Percentiles rank a stretch among this genome's conserved stretches.
Evolutionary conservation across 352 stramenopile genomes (phyloP).

Genomic region (Globisporangium yorkense): DNA sequence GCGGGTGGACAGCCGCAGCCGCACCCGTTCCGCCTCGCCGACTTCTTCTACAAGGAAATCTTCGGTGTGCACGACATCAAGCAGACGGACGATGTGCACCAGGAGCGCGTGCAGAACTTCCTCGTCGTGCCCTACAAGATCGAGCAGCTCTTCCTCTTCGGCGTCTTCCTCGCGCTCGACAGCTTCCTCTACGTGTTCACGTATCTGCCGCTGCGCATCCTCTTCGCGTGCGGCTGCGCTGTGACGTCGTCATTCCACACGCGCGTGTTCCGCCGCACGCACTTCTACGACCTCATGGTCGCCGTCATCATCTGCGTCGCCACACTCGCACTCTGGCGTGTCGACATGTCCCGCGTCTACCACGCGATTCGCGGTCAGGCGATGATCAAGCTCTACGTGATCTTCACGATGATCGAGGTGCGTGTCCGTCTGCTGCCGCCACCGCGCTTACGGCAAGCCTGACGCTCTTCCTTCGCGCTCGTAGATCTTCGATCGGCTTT

Average conservation of each 20-base stretch:
- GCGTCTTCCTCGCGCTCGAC: slow-evolving; percentile 93
- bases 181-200: slow-evolving; percentile 97
- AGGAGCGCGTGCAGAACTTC: slow-evolving; percentile 82
- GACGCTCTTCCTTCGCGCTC: not conserved
- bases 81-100: slow-evolving; percentile 58
- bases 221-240: slow-evolving; percentile 69
- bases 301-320: slow-evolving; percentile 75
- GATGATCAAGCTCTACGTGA: slow-evolving; percentile 98
- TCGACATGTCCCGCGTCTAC: slow-evolving; percentile 97
- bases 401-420: slow-evolving; percentile 97
- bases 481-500: slow-evolving; percentile 94
- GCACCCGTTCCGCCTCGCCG: slow-evolving; percentile 52
- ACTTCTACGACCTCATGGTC: slow-evolving; percentile 92
- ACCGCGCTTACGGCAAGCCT: too few relatives aligned
- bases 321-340: slow-evolving; percentile 67
- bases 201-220: slow-evolving; percentile 91
- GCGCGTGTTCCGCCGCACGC: slow-evolving; percentile 74
- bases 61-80: slow-evolving; percentile 83
- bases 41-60: slow-evolving; percentile 85
- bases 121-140: slow-evolving; percentile 67
- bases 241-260: slow-evolving; percentile 74
- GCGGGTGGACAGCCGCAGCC: slow-evolving; percentile 18
- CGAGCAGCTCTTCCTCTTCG: slow-evolving; percentile 90
- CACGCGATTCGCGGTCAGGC: slow-evolving; percentile 97
- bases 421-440: not conserved